Evolutionary conservation across 2,329 filamentous ascomycete species (phyloP), one percentile per base, ranked within the genome.

Genomic region (Neocucurbitaria cava): DNA sequence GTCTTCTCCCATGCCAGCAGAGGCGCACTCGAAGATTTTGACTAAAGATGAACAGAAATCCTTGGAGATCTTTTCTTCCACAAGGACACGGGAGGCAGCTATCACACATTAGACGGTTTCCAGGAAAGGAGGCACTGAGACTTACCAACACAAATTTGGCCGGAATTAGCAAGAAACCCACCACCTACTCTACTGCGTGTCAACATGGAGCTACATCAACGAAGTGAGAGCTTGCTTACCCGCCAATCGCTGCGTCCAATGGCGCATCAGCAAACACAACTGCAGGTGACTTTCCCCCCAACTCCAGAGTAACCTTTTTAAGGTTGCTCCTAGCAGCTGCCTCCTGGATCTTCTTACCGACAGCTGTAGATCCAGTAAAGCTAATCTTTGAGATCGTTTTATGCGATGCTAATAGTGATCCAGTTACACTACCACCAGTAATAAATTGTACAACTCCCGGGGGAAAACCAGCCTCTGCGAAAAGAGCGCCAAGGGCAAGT

Each of bases 401-500:
- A 42, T 75, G 71, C 1, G 70, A 71, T 2, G 79, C 78, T 61
- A 82, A 75, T 1, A 79, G 67, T 1, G 75, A 75, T 47, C 61
- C 72, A 1, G 68, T 63, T 9, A 33, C 44, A 13, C 62, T 62
- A 15, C 48, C 64, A 5, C 73, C 72, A 11, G 60, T 62, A 2
- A 81, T 39, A 23, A 81, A 58, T 52, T 81, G 73, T 38, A 81
- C 68, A 0, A 80, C 78, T 1, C 79, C 79, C 0, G 77, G 72
- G 0, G 79, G 79, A 51, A 82, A 78, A 1, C 79, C 78, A 4
- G 79, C 79, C 51, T 77, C 47, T 10, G 15, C 24, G 17, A 40
- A 30, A 6, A 58, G 47, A n/a, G 18, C 9, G 20, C 43, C 63
- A 33, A 64, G 47, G 2, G 39, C 28, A 5, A 66, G 47, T 1